Conservation (phyloP, 2,329 filamentous ascomycete species). For the Arthrobotrys iridis region DNA sequence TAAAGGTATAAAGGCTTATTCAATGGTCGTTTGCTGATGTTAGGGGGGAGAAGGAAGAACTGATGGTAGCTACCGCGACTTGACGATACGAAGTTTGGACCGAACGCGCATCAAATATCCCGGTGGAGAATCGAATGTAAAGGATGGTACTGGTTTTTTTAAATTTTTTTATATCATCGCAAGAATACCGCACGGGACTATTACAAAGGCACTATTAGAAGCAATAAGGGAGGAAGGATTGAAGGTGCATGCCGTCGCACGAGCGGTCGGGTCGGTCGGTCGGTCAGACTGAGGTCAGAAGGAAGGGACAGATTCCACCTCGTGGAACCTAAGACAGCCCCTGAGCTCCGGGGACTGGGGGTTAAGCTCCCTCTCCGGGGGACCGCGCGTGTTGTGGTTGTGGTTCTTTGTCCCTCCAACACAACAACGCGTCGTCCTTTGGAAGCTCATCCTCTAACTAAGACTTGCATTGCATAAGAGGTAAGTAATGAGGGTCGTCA, state of each 20-base stretch:
- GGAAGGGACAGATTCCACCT: conserved; percentile 44
- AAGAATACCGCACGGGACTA: neutral
- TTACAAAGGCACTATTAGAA: neutral
- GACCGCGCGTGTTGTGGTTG: neutral
- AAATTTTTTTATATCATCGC: conserved; percentile 4
- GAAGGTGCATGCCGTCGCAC: conserved; percentile 23
- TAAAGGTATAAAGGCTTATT: neutral
- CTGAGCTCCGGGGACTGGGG: neutral
- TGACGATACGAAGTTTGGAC: neutral
- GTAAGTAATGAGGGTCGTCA: no score
- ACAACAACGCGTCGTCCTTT: conserved; percentile 22
- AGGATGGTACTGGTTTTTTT: neutral
- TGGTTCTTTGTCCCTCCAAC: conserved; percentile 16
- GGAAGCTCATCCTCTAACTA: neutral
- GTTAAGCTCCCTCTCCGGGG: neutral
- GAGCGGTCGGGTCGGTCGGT: conserved; percentile 1
- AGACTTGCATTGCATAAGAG: no score
- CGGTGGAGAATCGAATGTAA: neutral
- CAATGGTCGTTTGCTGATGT: conserved; percentile 6
- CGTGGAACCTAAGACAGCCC: neutral
- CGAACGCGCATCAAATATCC: conserved; percentile 20
- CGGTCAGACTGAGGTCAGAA: neutral
- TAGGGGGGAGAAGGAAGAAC: neutral
- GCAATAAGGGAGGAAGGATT: neutral
- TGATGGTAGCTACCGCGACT: conserved; percentile 18